These are phyloP conservation scores for Russula foetens DNA, from an alignment of 768 basidiomycete genomes.

Conservation along the genomic window DNA sequence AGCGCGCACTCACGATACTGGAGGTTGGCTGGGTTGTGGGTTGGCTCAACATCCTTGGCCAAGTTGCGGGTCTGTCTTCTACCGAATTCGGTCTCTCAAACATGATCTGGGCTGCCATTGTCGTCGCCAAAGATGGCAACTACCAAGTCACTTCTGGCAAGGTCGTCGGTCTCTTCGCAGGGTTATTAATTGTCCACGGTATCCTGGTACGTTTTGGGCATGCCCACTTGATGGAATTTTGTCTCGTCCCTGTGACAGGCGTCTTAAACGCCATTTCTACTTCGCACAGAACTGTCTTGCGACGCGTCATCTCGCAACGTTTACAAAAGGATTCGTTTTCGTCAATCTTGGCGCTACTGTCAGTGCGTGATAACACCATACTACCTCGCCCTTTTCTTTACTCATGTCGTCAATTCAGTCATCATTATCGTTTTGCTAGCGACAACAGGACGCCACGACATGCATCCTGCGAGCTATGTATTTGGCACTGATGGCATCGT, in stretches of 20 bases:
- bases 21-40: constrained; percentile 73
- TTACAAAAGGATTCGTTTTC: constrained; percentile 77
- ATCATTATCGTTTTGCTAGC: constrained; percentile 82
- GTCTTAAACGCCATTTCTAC: background rate
- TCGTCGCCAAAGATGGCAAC: constrained; percentile 50
- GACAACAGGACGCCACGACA: constrained; percentile 60
- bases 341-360: constrained; percentile 78
- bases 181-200: constrained; percentile 71
- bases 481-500: constrained; percentile 68
- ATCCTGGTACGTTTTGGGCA: constrained; percentile 38
- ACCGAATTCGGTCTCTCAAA: constrained; percentile 76
- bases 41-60: constrained; percentile 79
- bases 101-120: constrained; percentile 77
- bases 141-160: constrained; percentile 61
- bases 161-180: constrained; percentile 70
- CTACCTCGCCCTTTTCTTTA: background rate
- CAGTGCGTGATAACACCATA: constrained; percentile 31
- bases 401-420: constrained; percentile 34
- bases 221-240: background rate
- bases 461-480: constrained; percentile 75
- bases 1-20: background rate
- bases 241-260: background rate
- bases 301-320: constrained; percentile 63
- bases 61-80: constrained; percentile 78
- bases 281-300: constrained; percentile 52